phyloP scores from a whole-genome alignment of 2,329 filamentous ascomycete species.

The Monilinia vaccinii-corymbosi region DNA sequence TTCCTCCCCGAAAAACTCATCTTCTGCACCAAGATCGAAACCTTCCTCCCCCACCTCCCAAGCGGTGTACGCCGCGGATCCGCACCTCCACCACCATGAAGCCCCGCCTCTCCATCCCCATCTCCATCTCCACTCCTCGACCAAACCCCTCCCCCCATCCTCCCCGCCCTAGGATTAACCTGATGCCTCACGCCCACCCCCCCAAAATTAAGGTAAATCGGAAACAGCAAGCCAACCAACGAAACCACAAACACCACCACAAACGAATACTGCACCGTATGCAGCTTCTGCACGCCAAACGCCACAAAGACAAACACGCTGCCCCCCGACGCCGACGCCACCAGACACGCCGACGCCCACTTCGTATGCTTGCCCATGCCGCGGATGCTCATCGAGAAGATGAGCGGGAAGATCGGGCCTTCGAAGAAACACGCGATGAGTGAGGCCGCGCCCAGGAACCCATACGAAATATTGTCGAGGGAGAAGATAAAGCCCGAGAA shows the following conservation, averaged over 20 bases:
- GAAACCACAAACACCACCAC: conserved; percentile 25
- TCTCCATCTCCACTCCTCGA: background rate
- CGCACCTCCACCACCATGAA: background rate
- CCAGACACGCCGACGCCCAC: conserved; percentile 66
- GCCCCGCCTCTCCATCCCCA: too few species aligned
- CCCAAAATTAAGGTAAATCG: conserved; percentile 22
- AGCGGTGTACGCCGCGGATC: background rate
- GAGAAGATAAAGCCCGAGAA: conserved; percentile 41
- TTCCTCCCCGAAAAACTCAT: conserved; percentile 9
- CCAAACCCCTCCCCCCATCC: background rate
- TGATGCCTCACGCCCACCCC: conserved; percentile 17
- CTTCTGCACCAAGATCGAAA: conserved; percentile 15
- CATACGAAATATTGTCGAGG: conserved; percentile 35
- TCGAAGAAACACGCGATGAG: conserved; percentile 72
- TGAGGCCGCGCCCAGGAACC: conserved; percentile 47
- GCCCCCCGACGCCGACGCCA: conserved; percentile 32
- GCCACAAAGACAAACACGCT: conserved; percentile 25
- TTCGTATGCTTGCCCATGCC: conserved; percentile 77
- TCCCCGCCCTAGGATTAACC: conserved; percentile 19
- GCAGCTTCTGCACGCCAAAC: conserved; percentile 18
- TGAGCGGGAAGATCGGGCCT: conserved; percentile 72
- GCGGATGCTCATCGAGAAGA: conserved; percentile 70
- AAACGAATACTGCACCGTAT: conserved; percentile 19
- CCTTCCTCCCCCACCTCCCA: conserved; percentile 12
- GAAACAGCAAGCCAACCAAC: conserved; percentile 20